Conservation (phyloP, 495 filamentous ascomycete genomes). For the Hyaloscypha finlandica region DNA sequence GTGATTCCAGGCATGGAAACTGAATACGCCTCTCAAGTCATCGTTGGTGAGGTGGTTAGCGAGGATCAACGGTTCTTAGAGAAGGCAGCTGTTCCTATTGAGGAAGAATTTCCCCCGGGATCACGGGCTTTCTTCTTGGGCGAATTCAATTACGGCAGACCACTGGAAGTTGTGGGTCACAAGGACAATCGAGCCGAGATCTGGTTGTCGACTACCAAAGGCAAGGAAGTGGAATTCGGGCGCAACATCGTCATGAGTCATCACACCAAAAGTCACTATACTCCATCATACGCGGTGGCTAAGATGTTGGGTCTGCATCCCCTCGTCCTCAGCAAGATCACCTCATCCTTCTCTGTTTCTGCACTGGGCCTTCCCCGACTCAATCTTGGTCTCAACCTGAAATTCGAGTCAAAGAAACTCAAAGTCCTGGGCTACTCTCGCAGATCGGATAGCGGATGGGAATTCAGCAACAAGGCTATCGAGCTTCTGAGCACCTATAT, state of each 20-base stretch:
- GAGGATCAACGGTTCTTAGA: slow-evolving; percentile 94
- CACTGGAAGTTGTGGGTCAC: slow-evolving; percentile 79
- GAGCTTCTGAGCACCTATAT: slow-evolving; percentile 84
- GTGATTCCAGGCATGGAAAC: slow-evolving; percentile 87
- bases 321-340: slow-evolving; percentile 91
- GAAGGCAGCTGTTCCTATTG: slow-evolving; percentile 77
- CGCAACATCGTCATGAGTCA: slow-evolving; percentile 66
- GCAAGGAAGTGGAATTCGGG: slow-evolving; percentile 80
- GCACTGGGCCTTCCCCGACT: slow-evolving; percentile 72
- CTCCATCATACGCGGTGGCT: slow-evolving; percentile 83
- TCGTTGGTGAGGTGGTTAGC: slow-evolving; percentile 89
- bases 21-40: slow-evolving; percentile 84
- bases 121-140: slow-evolving; percentile 93
- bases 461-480: slow-evolving; percentile 86
- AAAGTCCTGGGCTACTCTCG: slow-evolving; percentile 97
- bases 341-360: slow-evolving; percentile 83
- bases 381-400: slow-evolving; percentile 93
- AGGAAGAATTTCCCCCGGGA: slow-evolving; percentile 86
- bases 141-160: slow-evolving; percentile 89
- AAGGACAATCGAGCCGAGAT: slow-evolving; percentile 72
- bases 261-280: slow-evolving; percentile 70
- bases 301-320: slow-evolving; percentile 79
- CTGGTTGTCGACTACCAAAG: slow-evolving; percentile 66
- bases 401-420: slow-evolving; percentile 91
- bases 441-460: slow-evolving; percentile 83